Conservation (phyloP, 202 grass and related monocot species). For the Dendrocalamus latiflorus region DNA sequence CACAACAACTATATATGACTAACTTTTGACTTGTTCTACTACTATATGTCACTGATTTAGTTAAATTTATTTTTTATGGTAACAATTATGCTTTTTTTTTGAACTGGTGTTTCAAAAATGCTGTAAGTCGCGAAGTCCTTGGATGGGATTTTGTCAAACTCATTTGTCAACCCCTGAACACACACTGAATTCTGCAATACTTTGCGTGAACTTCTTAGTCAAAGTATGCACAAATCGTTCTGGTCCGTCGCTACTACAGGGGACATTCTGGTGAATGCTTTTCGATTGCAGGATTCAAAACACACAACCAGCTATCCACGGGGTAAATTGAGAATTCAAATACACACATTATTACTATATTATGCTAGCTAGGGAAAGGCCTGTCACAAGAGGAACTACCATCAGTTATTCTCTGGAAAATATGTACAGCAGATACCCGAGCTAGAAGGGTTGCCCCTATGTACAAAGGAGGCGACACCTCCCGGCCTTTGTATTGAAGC, state of each 20-base stretch:
- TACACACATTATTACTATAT: not conserved
- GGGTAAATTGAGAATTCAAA: not conserved
- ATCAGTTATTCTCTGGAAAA: conserved; percentile 18
- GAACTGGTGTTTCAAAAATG: not conserved
- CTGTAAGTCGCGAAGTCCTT: not conserved
- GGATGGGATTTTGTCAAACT: not conserved
- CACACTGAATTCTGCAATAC: not conserved
- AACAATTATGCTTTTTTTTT: not conserved
- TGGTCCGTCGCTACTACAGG: not conserved
- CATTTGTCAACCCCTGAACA: not conserved
- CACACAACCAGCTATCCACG: not conserved
- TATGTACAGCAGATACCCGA: conserved; percentile 33
- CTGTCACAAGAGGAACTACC: not conserved
- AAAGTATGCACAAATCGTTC: not conserved
- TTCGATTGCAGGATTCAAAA: not conserved
- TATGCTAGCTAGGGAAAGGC: not conserved
- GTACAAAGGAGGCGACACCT: conserved; percentile 17
- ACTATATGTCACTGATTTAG: not conserved
- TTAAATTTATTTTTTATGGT: not conserved
- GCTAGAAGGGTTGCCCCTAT: conserved; percentile 19
- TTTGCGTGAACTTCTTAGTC: not conserved
- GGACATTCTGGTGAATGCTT: not conserved
- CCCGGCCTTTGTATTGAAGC: conserved; percentile 3
- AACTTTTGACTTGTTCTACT: not conserved
- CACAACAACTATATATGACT: no score